Percentiles rank a stretch among this genome's conserved stretches.
phyloP scores from a whole-genome alignment of 345 rosid species.

The Noccaea bulbosa region DNA sequence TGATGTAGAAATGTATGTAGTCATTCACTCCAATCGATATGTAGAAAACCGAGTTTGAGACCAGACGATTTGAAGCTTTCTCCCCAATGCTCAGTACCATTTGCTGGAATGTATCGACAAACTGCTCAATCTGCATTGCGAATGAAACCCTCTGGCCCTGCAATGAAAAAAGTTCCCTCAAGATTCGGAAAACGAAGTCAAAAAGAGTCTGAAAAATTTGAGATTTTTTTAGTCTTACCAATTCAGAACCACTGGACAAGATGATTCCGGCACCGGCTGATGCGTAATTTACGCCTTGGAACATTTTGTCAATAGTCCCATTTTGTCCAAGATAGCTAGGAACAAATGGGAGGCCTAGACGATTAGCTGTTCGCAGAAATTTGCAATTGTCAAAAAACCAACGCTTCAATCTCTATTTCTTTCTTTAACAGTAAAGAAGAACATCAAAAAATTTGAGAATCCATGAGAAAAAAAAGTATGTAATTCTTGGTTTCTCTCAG shows the following conservation, averaged over 20 bases:
- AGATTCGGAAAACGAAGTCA: slow-evolving; percentile 8
- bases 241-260: slow-evolving; percentile 79
- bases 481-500: background rate
- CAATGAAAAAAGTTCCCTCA: background rate
- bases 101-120: slow-evolving; percentile 76
- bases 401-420: slow-evolving; percentile 14
- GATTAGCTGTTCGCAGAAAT: slow-evolving; percentile 56
- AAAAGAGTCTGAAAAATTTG: background rate
- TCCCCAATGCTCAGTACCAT: slow-evolving; percentile 70
- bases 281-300: slow-evolving; percentile 84
- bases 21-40: slow-evolving; percentile 87
- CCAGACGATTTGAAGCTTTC: slow-evolving; percentile 51
- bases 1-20: slow-evolving; percentile 87
- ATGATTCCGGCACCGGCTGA: slow-evolving; percentile 91
- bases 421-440: slow-evolving; percentile 11
- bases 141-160: slow-evolving; percentile 91
- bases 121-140: slow-evolving; percentile 85
- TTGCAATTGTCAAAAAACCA: background rate
- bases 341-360: slow-evolving; percentile 76
- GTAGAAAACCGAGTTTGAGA: slow-evolving; percentile 72
- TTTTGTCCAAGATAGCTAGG: slow-evolving; percentile 88
- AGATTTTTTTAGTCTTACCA: slow-evolving; percentile 50
- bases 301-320: slow-evolving; percentile 63
- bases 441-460: background rate
- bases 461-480: background rate